Percentiles rank a stretch among this genome's conserved stretches.
phyloP scores from a whole-genome alignment of 257 asterid species.

The Solanum habrochaites region DNA sequence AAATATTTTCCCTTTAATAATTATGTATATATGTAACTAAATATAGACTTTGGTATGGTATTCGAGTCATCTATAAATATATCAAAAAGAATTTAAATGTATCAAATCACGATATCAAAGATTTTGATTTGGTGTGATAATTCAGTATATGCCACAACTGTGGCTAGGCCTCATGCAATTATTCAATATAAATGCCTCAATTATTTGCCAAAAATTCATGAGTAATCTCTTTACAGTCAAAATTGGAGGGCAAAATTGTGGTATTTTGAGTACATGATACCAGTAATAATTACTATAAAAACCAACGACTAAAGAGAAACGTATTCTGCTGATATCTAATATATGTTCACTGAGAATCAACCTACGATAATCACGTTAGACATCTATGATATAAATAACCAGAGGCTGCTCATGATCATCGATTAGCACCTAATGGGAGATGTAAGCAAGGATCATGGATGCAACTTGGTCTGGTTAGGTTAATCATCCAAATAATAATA shows the following conservation, averaged over 20 bases:
- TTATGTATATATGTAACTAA: not conserved
- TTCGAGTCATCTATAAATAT: too few relatives aligned
- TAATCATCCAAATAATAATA: constrained; percentile 88
- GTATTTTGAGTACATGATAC: not conserved
- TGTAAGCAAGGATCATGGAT: not conserved
- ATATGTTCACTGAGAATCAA: not conserved
- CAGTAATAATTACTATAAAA: not conserved
- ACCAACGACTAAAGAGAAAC: not conserved
- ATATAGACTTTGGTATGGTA: too few relatives aligned
- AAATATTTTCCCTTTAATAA: too few relatives aligned
- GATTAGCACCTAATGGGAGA: not conserved
- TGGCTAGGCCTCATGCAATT: not conserved
- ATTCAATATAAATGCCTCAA: not conserved
- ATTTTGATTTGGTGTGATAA: too few relatives aligned
- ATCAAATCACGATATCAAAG: too few relatives aligned
- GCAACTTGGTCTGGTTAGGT: not conserved
- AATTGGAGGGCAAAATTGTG: not conserved
- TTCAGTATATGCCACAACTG: not conserved
- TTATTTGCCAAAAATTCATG: not conserved
- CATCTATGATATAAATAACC: not conserved
- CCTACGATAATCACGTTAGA: not conserved
- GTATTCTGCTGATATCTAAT: not conserved
- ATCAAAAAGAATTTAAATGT: too few relatives aligned
- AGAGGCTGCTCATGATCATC: not conserved
- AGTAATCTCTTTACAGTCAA: not conserved